Base-by-base conservation (phyloP, 768 basidiomycete species). In the Boletus rex-veris region DNA sequence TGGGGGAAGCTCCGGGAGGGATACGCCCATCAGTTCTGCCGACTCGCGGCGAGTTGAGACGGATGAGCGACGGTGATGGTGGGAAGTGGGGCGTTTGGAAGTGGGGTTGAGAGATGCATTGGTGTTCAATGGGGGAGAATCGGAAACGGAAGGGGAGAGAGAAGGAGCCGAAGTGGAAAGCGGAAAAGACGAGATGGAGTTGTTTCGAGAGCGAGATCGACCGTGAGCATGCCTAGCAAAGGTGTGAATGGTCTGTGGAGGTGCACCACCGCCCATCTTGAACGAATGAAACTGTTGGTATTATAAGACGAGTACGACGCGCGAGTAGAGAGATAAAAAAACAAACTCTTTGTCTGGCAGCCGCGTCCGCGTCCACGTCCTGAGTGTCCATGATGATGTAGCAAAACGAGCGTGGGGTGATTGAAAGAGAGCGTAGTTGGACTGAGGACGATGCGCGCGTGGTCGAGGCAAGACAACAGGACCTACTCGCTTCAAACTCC, bases 31-130 rank as follows among this genome's bases (percentile, higher is more conserved):
- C 64, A 96, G 75, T 63, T 95, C 93, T 16, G 91, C 88, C 18
- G 91, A 93, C 74, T 96, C 93, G 59, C 80, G 81, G 56, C 92
- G 85, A 38, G 92, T 95, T 10, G 93, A 92, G 26, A 96, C 90
- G 24, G 90, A 92, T 1, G 92, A 92, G 39, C 83, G 82, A 45
- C 93, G 89, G 14, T 83, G 80, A 62, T 95, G 93, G 61, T 92
- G 91, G 0, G 92, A 94, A 54, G 80, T 80, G 31, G 67, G 70
- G 59, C 84, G 86, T 62, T 84, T 86, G 26, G 79, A 35, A 28
- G 28, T 8, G 28, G 33, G 33, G 33, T 35, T 35, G 42, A 60
- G 54, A 62, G 64, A 60, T 52, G 42, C 45, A 28, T 69, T 37
- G 5, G 43, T 8, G 7, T 21, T 26, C 43, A 36, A 33, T 2